Conservation (phyloP, 768 basidiomycete genomes). For the Tylopilus vinaceipallidus region DNA sequence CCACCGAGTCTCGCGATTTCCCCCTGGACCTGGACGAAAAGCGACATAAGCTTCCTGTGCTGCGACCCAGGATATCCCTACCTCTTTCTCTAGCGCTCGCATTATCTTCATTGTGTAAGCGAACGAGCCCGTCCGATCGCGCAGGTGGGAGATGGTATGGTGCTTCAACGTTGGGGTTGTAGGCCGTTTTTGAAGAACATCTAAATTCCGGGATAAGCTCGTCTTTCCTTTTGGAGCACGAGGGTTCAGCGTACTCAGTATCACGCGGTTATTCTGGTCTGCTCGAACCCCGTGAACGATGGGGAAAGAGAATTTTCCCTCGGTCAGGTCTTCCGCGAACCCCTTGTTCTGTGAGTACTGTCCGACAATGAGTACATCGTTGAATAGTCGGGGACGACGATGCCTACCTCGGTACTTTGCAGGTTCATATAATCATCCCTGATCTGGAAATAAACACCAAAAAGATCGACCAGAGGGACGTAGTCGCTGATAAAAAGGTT, state of each 20-base stretch:
- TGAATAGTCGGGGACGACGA: neutral
- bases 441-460: slow-evolving; percentile 93
- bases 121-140: slow-evolving; percentile 75
- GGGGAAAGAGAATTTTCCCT: slow-evolving; percentile 82
- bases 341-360: slow-evolving; percentile 67
- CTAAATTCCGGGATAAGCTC: slow-evolving; percentile 36
- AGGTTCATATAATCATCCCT: slow-evolving; percentile 96
- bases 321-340: slow-evolving; percentile 73
- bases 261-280: slow-evolving; percentile 71
- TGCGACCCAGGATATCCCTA: neutral
- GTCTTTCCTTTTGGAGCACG: neutral
- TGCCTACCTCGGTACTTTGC: slow-evolving; percentile 75
- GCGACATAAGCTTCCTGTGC: neutral
- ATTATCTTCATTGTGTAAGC: slow-evolving; percentile 80
- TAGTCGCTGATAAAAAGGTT: slow-evolving; percentile 59
- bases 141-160: slow-evolving; percentile 80
- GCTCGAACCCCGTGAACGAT: slow-evolving; percentile 79
- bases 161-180: slow-evolving; percentile 78
- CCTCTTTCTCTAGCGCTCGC: slow-evolving; percentile 58
- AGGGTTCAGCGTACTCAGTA: slow-evolving; percentile 65
- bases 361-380: neutral
- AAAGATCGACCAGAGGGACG: slow-evolving; percentile 88
- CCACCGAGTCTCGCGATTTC: slow-evolving; percentile 80
- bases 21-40: slow-evolving; percentile 37
- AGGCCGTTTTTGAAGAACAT: slow-evolving; percentile 90